Conservation (phyloP, 1,139 yeast species). For the Lodderomyces jiufengensis region DNA sequence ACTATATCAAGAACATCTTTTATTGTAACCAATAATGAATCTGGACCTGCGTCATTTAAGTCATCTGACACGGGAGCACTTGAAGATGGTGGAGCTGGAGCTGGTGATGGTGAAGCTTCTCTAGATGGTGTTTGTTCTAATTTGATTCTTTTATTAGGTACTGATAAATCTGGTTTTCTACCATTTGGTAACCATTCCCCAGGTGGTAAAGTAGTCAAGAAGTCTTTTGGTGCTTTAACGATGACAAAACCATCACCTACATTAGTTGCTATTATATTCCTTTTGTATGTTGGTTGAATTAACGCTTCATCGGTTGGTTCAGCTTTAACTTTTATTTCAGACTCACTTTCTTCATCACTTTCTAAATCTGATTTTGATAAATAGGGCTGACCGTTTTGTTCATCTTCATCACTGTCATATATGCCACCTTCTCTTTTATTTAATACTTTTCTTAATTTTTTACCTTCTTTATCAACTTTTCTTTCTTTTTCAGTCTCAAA, state of each 20-base stretch:
- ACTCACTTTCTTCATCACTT: slow-evolving; percentile 47
- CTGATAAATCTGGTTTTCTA: slow-evolving; percentile 29
- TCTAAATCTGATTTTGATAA: slow-evolving; percentile 71
- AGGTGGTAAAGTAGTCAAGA: slow-evolving; percentile 64
- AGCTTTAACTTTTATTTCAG: slow-evolving; percentile 35
- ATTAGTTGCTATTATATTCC: slow-evolving; percentile 39
- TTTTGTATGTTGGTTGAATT: slow-evolving; percentile 1
- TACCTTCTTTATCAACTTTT: slow-evolving; percentile 89
- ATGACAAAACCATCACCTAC: slow-evolving; percentile 65
- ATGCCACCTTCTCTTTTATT: slow-evolving; percentile 86
- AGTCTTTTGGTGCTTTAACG: slow-evolving; percentile 59
- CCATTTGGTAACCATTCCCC: slow-evolving; percentile 84
- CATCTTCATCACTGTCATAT: slow-evolving; percentile 86
- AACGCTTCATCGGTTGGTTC: slow-evolving; percentile 32
- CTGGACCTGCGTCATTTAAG: slow-evolving; percentile 39
- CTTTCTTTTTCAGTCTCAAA: slow-evolving; percentile 61
- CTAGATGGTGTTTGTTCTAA: slow-evolving; percentile 11
- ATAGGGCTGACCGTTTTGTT: slow-evolving; percentile 62
- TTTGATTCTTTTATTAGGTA: slow-evolving; percentile 43
- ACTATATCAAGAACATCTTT: slow-evolving; percentile 69
- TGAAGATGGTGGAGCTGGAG: slow-evolving; percentile 4
- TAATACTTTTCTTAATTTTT: slow-evolving; percentile 76
- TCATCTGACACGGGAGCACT: slow-evolving; percentile 16
- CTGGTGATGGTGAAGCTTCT: slow-evolving; percentile 16
- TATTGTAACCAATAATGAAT: slow-evolving; percentile 53